phyloP scores from a whole-genome alignment of 352 stramenopile species.

The Pythium folliculosum region DNA sequence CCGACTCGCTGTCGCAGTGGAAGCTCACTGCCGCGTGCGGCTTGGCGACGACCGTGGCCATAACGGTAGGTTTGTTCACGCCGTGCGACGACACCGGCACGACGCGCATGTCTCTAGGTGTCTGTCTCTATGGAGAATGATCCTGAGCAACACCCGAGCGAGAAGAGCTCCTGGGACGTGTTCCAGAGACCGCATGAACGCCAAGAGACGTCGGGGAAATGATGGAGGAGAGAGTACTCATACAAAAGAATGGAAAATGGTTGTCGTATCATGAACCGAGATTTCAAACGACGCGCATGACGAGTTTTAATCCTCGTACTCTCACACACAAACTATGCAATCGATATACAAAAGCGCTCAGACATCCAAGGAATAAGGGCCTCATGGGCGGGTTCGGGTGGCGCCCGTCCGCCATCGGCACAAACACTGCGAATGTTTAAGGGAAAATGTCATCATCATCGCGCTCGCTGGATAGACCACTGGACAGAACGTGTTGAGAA shows the following conservation, averaged over 20 bases:
- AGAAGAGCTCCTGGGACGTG: not conserved
- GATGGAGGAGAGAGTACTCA: conserved; percentile 29
- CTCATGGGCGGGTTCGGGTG: conserved; percentile 61
- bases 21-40: not conserved
- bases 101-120: conserved; percentile 3
- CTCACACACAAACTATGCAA: conserved; percentile 8
- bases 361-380: conserved; percentile 59
- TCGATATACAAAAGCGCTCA: conserved; percentile 28
- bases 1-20: not conserved
- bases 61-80: not conserved
- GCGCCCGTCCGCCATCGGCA: conserved; percentile 69
- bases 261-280: conserved; percentile 37
- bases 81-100: conserved; percentile 5
- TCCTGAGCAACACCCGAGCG: too few species aligned
- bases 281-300: conserved; percentile 42
- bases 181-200: not conserved
- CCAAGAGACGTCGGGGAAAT: not conserved
- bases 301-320: conserved; percentile 38
- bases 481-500: conserved; percentile 42
- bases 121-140: too few species aligned
- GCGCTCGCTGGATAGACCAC: conserved; percentile 41
- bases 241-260: conserved; percentile 39
- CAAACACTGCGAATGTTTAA: conserved; percentile 90
- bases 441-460: conserved; percentile 77
- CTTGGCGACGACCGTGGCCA: not conserved